Base-by-base conservation (phyloP, 1,139 yeast species). In the Kodamaea ohmeri region DNA sequence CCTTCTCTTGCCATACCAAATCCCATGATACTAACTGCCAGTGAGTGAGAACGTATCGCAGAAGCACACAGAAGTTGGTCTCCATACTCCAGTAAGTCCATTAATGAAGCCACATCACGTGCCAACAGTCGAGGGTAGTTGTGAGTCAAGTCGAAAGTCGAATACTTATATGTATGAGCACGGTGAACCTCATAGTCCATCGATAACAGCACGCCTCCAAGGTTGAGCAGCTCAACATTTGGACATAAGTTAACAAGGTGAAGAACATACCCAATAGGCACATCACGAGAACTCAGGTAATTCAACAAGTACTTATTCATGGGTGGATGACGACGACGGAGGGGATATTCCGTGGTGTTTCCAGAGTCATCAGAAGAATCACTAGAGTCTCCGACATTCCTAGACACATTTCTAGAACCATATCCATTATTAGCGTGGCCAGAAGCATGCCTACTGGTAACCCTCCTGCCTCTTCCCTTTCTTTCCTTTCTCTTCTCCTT, bases 241-340 rank as follows among this genome's bases (percentile, higher is more conserved):
- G 78, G 78, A 51, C 94, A 83, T 26, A 74, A 58, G 28, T 70
- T 70, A 28, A 84, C 53, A 32, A 83, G 52, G 55, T 82, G 88
- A 21, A 83, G 54, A 6, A 83, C 51, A 49, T 78, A 76, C 0
- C 92, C 94, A 34, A 80, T 62, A 1, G 94, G 94, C 4, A 84
- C 51, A 56, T 84, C 94, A 48, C 71, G 76, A 13, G 80, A 71
- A 16, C 72, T 65, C 2, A 84, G 71, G 52, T 80, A 81, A 51
- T 73, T 78, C 37, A 68, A 51, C 29, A 83, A 55, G 45, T 76
- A 77, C 45, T 73, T 71, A 52, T 78, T 82, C 34, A 80, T 78
- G 27, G 62, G 55, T 3, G 90, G 92, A 53, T 83, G 90, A 7
- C 58, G 52, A n/a, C n/a, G n/a, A n/a, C n/a, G n/a, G n/a, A n/a